Conservation (phyloP, 495 filamentous ascomycete species). For the Neurospora discreta region DNA sequence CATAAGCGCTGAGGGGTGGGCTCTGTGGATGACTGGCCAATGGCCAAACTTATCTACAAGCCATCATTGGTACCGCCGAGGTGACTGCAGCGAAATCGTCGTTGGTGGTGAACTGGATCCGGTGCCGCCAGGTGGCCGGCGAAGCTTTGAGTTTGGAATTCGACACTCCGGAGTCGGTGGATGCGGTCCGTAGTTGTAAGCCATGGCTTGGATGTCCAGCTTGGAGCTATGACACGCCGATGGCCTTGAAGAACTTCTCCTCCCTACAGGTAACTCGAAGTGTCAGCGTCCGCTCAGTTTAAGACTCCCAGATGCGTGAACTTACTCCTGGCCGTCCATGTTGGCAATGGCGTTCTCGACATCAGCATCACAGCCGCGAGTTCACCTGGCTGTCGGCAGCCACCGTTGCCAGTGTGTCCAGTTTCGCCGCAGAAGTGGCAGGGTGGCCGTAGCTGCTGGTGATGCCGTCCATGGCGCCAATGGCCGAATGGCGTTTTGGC, state of each 20-base stretch:
- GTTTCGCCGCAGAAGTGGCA: neutral
- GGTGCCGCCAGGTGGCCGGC: neutral
- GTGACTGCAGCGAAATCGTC: neutral
- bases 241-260: conserved; percentile 75
- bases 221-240: conserved; percentile 31
- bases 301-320: neutral
- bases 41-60: neutral
- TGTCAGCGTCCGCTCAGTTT: neutral
- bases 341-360: conserved; percentile 3
- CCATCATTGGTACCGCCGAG: neutral
- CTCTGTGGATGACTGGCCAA: neutral
- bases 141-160: neutral
- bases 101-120: neutral
- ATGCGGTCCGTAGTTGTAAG: neutral
- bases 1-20: neutral
- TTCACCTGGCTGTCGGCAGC: neutral
- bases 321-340: neutral
- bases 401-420: neutral
- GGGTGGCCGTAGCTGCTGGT: neutral
- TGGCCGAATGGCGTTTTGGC: neutral
- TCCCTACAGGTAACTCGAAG: conserved; percentile 41
- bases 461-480: neutral
- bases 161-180: neutral
- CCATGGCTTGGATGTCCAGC: neutral
- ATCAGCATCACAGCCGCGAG: conserved; percentile 39